Conservation (phyloP, 2,329 filamentous ascomycete species). For the Rhinocladiella mackenziei region DNA sequence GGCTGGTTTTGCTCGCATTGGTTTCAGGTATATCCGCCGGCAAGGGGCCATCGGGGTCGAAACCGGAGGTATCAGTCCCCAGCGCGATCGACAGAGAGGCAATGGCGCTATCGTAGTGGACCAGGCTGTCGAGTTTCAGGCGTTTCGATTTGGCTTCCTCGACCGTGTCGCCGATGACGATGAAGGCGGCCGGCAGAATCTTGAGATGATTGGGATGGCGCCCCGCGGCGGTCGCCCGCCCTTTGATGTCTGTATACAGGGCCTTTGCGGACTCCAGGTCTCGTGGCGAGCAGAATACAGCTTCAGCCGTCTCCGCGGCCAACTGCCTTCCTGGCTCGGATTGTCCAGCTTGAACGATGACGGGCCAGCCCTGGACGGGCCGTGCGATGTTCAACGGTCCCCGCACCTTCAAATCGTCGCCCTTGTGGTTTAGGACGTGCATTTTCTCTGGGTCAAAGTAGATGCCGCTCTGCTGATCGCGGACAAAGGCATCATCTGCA, state of each 20-base stretch:
- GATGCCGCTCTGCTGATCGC: constrained; percentile 46
- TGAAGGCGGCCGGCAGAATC: constrained; percentile 50
- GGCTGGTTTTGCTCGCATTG: constrained; percentile 51
- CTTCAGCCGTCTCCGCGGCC: constrained; percentile 52
- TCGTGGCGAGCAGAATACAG: constrained; percentile 50
- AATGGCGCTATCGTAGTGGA: constrained; percentile 54
- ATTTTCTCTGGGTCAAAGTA: constrained; percentile 52
- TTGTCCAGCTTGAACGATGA: constrained; percentile 54
- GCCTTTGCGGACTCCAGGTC: constrained; percentile 46
- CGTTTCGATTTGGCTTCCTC: constrained; percentile 50
- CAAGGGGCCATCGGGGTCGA: constrained; percentile 50
- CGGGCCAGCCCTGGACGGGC: constrained; percentile 53
- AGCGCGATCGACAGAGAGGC: constrained; percentile 50
- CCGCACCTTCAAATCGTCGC: constrained; percentile 45
- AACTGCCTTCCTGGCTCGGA: constrained; percentile 51
- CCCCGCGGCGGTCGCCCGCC: constrained; percentile 44
- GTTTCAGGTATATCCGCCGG: constrained; percentile 51
- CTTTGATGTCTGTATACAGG: constrained; percentile 52
- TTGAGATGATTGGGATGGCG: constrained; percentile 47
- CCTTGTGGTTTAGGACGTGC: constrained; percentile 51
- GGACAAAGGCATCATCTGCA: constrained; percentile 53
- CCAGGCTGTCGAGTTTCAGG: constrained; percentile 48
- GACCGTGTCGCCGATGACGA: constrained; percentile 49
- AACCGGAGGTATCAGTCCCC: constrained; percentile 46
- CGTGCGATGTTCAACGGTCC: constrained; percentile 53